Evolutionary conservation across 1,284 basidiomycete genomes (phyloP).

Genomic region (Leccinum subrobustum): DNA sequence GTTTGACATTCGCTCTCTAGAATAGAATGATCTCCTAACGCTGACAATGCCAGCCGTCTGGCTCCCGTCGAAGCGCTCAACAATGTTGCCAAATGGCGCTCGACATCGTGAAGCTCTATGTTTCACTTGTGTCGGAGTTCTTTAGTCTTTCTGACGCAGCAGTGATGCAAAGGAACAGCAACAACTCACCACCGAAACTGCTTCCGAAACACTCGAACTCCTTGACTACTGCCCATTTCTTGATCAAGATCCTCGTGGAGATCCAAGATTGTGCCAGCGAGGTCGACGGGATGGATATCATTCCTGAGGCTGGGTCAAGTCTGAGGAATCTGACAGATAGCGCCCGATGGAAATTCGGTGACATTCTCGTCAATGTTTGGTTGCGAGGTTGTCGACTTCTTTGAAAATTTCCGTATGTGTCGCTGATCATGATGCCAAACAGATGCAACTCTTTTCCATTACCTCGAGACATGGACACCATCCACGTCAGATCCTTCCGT

Average conservation of each 20-base stretch:
- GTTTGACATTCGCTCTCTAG: constrained; percentile 10
- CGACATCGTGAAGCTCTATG: constrained; percentile 88
- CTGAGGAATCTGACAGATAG: constrained; percentile 79
- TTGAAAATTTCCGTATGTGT: background rate
- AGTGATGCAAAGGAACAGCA: constrained; percentile 43
- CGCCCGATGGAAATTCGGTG: constrained; percentile 85
- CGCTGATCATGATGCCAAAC: constrained; percentile 12
- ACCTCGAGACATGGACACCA: constrained; percentile 84
- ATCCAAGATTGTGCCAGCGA: constrained; percentile 87
- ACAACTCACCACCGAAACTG: constrained; percentile 46
- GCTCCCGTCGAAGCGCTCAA: constrained; percentile 68
- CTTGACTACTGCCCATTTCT: constrained; percentile 80
- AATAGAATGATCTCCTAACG: background rate
- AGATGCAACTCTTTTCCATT: constrained; percentile 87
- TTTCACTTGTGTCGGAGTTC: constrained; percentile 83
- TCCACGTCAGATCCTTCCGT: constrained; percentile 56
- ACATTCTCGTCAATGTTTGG: constrained; percentile 82
- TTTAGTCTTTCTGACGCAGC: constrained; percentile 84
- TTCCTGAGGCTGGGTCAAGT: constrained; percentile 66
- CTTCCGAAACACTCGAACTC: constrained; percentile 80
- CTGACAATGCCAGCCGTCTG: constrained; percentile 23
- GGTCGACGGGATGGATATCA: constrained; percentile 78
- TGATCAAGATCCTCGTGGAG: constrained; percentile 79
- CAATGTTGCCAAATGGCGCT: constrained; percentile 90
- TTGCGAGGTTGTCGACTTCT: constrained; percentile 58